Conservation (phyloP, 2,329 filamentous ascomycete genomes). For the Calonectria hawksworthii region DNA sequence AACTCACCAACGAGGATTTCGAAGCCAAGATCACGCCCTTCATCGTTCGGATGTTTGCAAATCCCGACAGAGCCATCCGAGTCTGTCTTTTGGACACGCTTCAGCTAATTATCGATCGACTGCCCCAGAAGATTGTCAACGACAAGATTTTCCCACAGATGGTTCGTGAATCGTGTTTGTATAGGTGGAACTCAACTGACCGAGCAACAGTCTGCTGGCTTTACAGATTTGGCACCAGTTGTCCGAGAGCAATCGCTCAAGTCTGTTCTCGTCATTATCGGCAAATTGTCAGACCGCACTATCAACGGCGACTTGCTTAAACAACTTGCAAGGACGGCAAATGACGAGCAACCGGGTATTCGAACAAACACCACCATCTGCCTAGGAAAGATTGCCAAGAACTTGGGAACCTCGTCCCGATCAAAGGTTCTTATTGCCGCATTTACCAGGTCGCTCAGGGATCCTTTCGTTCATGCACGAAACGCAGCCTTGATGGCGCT, state of each 20-base stretch:
- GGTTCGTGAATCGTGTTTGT: conserved; percentile 61
- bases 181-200: conserved; percentile 41
- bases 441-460: conserved; percentile 88
- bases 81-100: conserved; percentile 93
- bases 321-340: conserved; percentile 94
- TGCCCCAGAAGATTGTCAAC: conserved; percentile 90
- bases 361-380: conserved; percentile 99
- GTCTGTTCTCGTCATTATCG: conserved; percentile 87
- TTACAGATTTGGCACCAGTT: conserved; percentile 90
- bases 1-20: conserved; percentile 91
- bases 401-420: conserved; percentile 82
- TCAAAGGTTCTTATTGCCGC: conserved; percentile 94
- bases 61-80: conserved; percentile 91
- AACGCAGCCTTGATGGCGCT: conserved; percentile 91
- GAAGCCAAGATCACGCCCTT: conserved; percentile 87
- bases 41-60: conserved; percentile 87
- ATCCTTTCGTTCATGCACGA: conserved; percentile 94
- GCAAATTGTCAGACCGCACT: conserved; percentile 90
- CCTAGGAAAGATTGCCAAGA: conserved; percentile 93
- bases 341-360: conserved; percentile 97
- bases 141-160: conserved; percentile 98
- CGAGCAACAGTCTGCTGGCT: conserved; percentile 81
- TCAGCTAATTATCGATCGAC: conserved; percentile 89
- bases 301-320: conserved; percentile 94
- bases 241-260: conserved; percentile 97